phyloP scores from a whole-genome alignment of 2,329 filamentous ascomycete genomes.

The Bipolaris zeicola region DNA sequence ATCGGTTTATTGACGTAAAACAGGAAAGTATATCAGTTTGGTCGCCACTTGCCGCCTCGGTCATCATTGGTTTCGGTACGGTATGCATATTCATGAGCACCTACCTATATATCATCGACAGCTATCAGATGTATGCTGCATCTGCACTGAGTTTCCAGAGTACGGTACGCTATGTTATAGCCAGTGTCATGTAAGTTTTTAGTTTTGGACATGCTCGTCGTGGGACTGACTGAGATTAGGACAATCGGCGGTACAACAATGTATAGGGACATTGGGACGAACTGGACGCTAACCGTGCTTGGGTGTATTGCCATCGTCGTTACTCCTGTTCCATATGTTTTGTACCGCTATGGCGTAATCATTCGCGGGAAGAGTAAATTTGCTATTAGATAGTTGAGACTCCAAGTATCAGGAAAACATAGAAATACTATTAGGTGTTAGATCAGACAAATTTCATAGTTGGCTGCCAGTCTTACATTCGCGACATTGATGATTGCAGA shows the following conservation, averaged over 20 bases:
- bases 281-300: background rate
- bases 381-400: too few relatives aligned
- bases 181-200: background rate
- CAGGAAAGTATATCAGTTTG: background rate
- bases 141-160: background rate
- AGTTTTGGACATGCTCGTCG: background rate
- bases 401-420: too few relatives aligned
- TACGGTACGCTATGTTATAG: background rate
- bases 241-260: background rate
- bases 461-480: background rate
- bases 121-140: background rate
- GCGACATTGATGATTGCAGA: background rate
- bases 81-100: background rate
- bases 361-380: background rate
- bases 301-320: background rate
- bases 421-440: too few relatives aligned
- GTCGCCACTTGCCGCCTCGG: background rate
- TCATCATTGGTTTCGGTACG: background rate
- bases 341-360: background rate
- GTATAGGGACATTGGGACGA: background rate
- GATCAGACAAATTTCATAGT: too few relatives aligned
- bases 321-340: background rate
- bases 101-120: background rate
- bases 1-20: background rate
- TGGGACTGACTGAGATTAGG: background rate